These are phyloP conservation scores for Madurella fahalii DNA, from an alignment of 2,329 filamentous ascomycete species.

Conservation along the genomic window DNA sequence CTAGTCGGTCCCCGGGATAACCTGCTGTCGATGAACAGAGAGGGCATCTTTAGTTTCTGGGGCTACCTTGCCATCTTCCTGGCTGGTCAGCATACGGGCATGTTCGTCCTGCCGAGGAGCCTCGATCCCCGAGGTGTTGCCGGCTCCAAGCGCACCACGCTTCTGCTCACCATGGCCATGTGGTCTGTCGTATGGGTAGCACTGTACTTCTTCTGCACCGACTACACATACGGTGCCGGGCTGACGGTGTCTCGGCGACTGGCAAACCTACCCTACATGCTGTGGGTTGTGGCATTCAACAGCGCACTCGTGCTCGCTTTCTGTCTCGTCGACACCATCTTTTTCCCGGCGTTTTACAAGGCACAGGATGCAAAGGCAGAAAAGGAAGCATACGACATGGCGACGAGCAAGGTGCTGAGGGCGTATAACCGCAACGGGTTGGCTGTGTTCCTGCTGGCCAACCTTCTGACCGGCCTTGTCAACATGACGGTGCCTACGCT, in stretches of 20 bases:
- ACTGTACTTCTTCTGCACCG: conserved; percentile 67
- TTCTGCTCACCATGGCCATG: conserved; percentile 59
- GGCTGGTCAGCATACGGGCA: conserved; percentile 77
- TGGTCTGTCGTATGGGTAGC: conserved; percentile 66
- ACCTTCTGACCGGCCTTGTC: conserved; percentile 81
- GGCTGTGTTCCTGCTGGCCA: conserved; percentile 79
- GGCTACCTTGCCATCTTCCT: conserved; percentile 96
- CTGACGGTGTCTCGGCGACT: conserved; percentile 80
- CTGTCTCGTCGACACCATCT: conserved; percentile 69
- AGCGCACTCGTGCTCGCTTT: conserved; percentile 75
- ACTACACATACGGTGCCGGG: conserved; percentile 65
- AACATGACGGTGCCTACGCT: conserved; percentile 85
- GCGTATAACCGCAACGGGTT: conserved; percentile 89
- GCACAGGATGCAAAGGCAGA: conserved; percentile 54
- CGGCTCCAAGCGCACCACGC: conserved; percentile 45
- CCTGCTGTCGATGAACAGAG: conserved; percentile 83
- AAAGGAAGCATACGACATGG: conserved; percentile 57
- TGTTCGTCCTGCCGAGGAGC: conserved; percentile 67
- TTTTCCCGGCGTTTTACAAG: conserved; percentile 70
- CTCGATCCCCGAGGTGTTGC: conserved; percentile 41
- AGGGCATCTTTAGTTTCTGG: conserved; percentile 91
- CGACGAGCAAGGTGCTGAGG: conserved; percentile 76
- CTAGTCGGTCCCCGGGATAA: conserved; percentile 75
- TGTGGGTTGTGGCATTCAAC: conserved; percentile 94
- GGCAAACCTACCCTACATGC: conserved; percentile 87